phyloP scores from a whole-genome alignment of 768 basidiomycete genomes.

The Leccinum ochraceum region DNA sequence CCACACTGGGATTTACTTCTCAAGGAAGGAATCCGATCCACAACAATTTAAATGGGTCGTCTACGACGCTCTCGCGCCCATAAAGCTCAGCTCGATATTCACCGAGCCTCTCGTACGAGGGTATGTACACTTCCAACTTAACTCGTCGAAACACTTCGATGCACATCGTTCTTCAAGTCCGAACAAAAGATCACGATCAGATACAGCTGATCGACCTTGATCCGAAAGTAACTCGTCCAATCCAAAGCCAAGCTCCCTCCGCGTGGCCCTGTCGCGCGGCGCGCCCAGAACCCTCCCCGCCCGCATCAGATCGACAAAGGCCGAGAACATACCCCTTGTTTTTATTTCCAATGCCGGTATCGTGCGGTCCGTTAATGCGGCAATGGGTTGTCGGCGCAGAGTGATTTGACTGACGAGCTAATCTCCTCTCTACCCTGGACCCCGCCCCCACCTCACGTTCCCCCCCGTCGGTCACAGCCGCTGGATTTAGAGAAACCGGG shows the following conservation, averaged over 20 bases:
- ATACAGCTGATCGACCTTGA: conserved; percentile 90
- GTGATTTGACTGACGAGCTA: conserved; percentile 12
- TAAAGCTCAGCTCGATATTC: conserved; percentile 84
- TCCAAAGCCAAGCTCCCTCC: conserved; percentile 15
- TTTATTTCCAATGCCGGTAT: not conserved
- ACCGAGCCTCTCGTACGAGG: conserved; percentile 82
- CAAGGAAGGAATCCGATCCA: no score
- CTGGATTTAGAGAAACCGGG: conserved; percentile 90
- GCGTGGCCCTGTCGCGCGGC: conserved; percentile 14
- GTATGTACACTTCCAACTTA: conserved; percentile 39
- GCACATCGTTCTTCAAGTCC: conserved; percentile 46
- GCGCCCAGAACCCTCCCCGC: no score
- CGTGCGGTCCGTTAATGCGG: conserved; percentile 6
- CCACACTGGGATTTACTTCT: not conserved
- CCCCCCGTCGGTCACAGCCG: conserved; percentile 52
- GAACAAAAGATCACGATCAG: conserved; percentile 84
- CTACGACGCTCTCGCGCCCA: conserved; percentile 82
- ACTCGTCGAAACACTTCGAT: not conserved
- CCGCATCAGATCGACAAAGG: conserved; percentile 16
- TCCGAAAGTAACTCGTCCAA: conserved; percentile 58
- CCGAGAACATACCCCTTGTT: not conserved
- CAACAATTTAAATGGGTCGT: conserved; percentile 59
- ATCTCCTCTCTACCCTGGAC: conserved; percentile 14
- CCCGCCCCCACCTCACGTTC: conserved; percentile 16
- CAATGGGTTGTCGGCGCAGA: not conserved